Evolutionary conservation across 148 eudicot genomes (phyloP).

Genomic region (Pharnaceum exiguum): DNA sequence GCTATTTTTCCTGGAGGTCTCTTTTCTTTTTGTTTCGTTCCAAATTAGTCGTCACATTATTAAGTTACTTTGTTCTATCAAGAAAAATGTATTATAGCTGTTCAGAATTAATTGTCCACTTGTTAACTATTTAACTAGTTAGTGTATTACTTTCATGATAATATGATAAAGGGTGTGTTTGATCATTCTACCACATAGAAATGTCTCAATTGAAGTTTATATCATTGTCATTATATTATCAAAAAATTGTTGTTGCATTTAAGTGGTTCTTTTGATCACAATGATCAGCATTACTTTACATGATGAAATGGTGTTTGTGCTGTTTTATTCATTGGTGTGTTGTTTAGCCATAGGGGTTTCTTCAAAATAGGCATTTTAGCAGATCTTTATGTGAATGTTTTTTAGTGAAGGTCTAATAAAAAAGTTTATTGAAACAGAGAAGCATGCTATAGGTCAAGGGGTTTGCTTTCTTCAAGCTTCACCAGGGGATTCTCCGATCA

Average conservation of each 20-base stretch:
- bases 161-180: too few species aligned
- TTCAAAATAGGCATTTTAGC: neutral
- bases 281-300: neutral
- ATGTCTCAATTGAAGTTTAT: too few species aligned
- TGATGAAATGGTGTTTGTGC: neutral
- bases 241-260: neutral
- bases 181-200: too few species aligned
- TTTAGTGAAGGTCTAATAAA: neutral
- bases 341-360: neutral
- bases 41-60: neutral
- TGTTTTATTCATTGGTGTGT: neutral
- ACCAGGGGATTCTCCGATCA: conserved; percentile 15
- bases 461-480: conserved; percentile 13
- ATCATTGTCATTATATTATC: neutral
- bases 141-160: too few species aligned
- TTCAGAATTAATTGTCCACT: too few species aligned
- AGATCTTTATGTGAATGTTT: too few species aligned
- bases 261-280: neutral
- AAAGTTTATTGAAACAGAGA: conserved; percentile 15
- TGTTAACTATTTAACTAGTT: too few species aligned
- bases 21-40: neutral
- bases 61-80: too few species aligned
- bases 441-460: conserved; percentile 14
- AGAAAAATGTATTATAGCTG: too few species aligned
- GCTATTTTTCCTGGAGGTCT: neutral